Conservation (phyloP, 2,329 filamentous ascomycete species). For the Pestalotiopsis sp. region DNA sequence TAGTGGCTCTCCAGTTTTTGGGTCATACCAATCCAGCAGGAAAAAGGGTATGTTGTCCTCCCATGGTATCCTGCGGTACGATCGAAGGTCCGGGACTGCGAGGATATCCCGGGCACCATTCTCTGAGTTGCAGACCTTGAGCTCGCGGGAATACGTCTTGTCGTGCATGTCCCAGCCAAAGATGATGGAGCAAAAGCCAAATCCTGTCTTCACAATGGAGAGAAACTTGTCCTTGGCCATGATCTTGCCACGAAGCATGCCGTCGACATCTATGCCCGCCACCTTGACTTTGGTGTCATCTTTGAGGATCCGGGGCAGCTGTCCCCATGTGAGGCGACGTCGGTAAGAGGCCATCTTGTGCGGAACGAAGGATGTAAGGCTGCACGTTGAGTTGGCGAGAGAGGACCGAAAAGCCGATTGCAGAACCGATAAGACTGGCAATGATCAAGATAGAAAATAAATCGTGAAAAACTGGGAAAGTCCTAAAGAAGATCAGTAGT, state of each 20-base stretch:
- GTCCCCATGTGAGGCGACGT: background rate
- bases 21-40: background rate
- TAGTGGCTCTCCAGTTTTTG: background rate
- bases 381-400: background rate
- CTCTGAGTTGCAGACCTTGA: background rate
- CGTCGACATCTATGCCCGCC: background rate
- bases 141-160: background rate
- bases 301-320: background rate
- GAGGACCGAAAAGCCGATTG: background rate
- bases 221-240: background rate
- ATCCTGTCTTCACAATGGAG: background rate
- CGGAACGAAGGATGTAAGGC: background rate
- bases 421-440: too few species aligned
- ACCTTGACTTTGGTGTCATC: slow-evolving; percentile 3
- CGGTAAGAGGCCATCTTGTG: background rate
- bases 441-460: too few species aligned
- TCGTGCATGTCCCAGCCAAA: slow-evolving; percentile 2
- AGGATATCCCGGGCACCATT: background rate
- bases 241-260: background rate
- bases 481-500: too few species aligned
- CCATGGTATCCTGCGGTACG: background rate
- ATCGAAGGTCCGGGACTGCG: background rate
- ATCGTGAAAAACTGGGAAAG: too few species aligned
- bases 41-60: background rate
- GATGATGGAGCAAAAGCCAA: background rate